Evolutionary conservation across 768 basidiomycete species (phyloP).

Genomic region (Brasilioporus rufonigricans): DNA sequence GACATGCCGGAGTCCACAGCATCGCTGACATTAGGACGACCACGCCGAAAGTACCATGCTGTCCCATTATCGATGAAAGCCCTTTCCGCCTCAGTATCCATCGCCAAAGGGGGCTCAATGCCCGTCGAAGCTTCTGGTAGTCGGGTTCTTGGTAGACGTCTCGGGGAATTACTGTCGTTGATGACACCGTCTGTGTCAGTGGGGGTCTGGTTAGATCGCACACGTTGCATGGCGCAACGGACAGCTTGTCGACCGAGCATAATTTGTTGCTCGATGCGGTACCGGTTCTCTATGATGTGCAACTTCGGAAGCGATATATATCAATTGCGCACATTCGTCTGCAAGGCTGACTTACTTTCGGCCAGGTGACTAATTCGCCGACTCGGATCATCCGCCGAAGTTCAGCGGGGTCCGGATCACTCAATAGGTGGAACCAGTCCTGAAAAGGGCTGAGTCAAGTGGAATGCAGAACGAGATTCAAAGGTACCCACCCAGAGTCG

Average conservation of each 20-base stretch:
- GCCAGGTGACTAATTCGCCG: constrained; percentile 94
- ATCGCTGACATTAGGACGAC: constrained; percentile 31
- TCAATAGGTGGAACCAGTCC: constrained; percentile 85
- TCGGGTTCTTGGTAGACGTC: constrained; percentile 23
- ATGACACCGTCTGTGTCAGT: constrained; percentile 22
- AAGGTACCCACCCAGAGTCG: constrained; percentile 55
- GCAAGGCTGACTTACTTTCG: constrained; percentile 58
- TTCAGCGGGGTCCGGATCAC: constrained; percentile 78
- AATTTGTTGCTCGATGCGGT: constrained; percentile 80
- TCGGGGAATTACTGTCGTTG: constrained; percentile 22
- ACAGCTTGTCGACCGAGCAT: constrained; percentile 72
- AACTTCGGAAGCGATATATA: constrained; percentile 46
- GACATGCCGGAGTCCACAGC: constrained; percentile 32
- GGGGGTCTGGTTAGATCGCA: constrained; percentile 19
- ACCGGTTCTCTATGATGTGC: constrained; percentile 93
- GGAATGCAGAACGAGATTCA: neutral
- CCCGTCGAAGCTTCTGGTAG: constrained; percentile 25
- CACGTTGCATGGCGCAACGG: constrained; percentile 51
- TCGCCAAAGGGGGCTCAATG: constrained; percentile 58
- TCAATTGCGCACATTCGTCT: constrained; percentile 7
- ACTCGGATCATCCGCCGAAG: constrained; percentile 84
- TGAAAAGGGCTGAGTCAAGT: constrained; percentile 25
- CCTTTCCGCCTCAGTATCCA: constrained; percentile 78
- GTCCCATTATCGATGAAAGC: constrained; percentile 58
- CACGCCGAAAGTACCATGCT: constrained; percentile 53